Evolutionary conservation across 1,139 yeast species (phyloP).

Genomic region (Suhomyces bokatorum): DNA sequence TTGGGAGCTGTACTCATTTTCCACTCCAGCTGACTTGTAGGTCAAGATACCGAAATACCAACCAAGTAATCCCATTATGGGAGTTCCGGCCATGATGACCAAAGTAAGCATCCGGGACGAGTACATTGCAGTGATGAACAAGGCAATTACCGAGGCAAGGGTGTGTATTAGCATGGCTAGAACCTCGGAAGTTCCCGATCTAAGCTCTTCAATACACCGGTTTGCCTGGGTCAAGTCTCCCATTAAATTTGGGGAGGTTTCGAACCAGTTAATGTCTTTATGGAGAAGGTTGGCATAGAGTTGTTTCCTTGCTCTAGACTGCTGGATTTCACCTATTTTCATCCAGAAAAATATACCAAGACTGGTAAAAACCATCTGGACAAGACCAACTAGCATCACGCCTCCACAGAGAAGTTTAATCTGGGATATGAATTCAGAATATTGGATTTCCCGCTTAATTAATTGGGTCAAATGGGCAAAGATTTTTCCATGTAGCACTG

Average conservation of each 20-base stretch:
- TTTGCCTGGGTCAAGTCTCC: constrained; percentile 68
- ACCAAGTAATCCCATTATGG: constrained; percentile 57
- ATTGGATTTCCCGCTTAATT: constrained; percentile 27
- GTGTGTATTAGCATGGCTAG: constrained; percentile 59
- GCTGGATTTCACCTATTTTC: constrained; percentile 72
- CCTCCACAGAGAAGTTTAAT: constrained; percentile 52
- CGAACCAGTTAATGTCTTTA: constrained; percentile 59
- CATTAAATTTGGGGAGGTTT: constrained; percentile 49
- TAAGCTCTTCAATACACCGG: constrained; percentile 76
- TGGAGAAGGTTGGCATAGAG: constrained; percentile 41
- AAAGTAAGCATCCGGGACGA: constrained; percentile 85
- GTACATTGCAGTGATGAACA: constrained; percentile 66
- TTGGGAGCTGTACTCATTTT: constrained; percentile 55
- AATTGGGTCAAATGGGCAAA: constrained; percentile 52
- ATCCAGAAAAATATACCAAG: constrained; percentile 62
- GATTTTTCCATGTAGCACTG: constrained; percentile 65
- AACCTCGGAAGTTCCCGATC: constrained; percentile 70
- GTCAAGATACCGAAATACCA: constrained; percentile 53
- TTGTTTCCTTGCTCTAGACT: constrained; percentile 51
- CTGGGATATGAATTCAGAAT: constrained; percentile 40
- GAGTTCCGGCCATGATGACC: constrained; percentile 69
- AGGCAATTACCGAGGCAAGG: constrained; percentile 51
- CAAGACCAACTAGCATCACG: constrained; percentile 59
- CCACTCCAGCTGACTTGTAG: constrained; percentile 50
- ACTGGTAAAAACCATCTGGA: constrained; percentile 54